Conservation (phyloP, 805 yeast species). For the Candida koratica region DNA sequence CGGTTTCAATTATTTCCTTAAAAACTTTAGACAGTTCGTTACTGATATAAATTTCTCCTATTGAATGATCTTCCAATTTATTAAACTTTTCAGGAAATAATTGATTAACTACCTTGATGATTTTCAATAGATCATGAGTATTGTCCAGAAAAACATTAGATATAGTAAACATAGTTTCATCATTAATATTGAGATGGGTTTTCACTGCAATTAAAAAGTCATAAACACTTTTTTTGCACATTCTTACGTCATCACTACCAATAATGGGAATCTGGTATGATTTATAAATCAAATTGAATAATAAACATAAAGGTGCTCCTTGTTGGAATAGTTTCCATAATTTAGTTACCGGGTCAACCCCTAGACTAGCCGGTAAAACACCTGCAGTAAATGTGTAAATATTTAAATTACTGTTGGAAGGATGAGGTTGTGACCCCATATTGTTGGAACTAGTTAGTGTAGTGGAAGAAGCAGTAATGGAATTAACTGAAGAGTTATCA, state of each 20-base stretch:
- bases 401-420: constrained; percentile 23
- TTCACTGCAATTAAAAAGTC: constrained; percentile 87
- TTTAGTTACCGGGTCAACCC: constrained; percentile 90
- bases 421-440: constrained; percentile 16
- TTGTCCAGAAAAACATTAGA: constrained; percentile 83
- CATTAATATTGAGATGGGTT: constrained; percentile 65
- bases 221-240: constrained; percentile 85
- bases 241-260: constrained; percentile 74
- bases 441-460: constrained; percentile 13
- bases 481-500: constrained; percentile 21
- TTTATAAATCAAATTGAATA: constrained; percentile 57
- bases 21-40: constrained; percentile 75
- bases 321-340: constrained; percentile 84
- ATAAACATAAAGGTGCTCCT: constrained; percentile 86
- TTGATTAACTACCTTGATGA: constrained; percentile 65
- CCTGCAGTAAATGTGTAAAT: constrained; percentile 70
- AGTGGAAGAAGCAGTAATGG: constrained; percentile 12
- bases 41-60: constrained; percentile 29
- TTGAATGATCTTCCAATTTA: constrained; percentile 21
- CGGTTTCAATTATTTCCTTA: constrained; percentile 81
- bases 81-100: constrained; percentile 32
- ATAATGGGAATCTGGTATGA: constrained; percentile 52
- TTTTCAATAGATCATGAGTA: constrained; percentile 71
- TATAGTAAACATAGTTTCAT: constrained; percentile 82
- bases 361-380: constrained; percentile 64